phyloP scores from a whole-genome alignment of 1,284 basidiomycete genomes.

The Stygiomarasmius scandens region DNA sequence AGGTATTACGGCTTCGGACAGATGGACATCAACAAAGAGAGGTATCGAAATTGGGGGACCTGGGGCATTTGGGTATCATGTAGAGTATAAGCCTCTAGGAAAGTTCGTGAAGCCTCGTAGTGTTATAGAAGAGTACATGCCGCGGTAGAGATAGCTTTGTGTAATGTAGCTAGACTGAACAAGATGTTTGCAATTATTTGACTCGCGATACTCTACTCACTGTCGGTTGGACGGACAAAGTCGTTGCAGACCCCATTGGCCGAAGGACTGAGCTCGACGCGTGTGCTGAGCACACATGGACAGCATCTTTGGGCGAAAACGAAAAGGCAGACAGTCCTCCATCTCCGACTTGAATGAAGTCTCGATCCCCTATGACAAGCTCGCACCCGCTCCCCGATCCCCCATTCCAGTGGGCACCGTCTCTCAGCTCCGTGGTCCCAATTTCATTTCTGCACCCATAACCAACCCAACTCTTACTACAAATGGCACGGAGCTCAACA shows the following conservation, averaged over 20 bases:
- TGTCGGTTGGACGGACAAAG: no score
- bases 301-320: conserved; percentile 58
- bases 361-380: conserved; percentile 74
- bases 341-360: conserved; percentile 51
- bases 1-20: conserved; percentile 57
- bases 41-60: conserved; percentile 59
- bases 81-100: conserved; percentile 36
- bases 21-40: conserved; percentile 53
- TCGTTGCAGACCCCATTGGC: no score
- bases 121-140: conserved; percentile 36
- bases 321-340: conserved; percentile 47
- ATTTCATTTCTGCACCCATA: conserved; percentile 70
- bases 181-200: not conserved
- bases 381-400: conserved; percentile 58
- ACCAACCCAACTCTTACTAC: conserved; percentile 76
- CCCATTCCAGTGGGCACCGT: conserved; percentile 60
- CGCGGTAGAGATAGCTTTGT: not conserved
- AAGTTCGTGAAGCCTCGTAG: conserved; percentile 35
- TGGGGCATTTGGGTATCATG: conserved; percentile 35
- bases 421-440: conserved; percentile 52
- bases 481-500: conserved; percentile 69
- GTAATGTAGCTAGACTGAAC: not conserved
- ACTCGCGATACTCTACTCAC: not conserved
- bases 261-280: not conserved
- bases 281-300: conserved; percentile 41